These are phyloP conservation scores for Candida tammaniensis DNA, from an alignment of 805 yeast species.

Conservation along the genomic window DNA sequence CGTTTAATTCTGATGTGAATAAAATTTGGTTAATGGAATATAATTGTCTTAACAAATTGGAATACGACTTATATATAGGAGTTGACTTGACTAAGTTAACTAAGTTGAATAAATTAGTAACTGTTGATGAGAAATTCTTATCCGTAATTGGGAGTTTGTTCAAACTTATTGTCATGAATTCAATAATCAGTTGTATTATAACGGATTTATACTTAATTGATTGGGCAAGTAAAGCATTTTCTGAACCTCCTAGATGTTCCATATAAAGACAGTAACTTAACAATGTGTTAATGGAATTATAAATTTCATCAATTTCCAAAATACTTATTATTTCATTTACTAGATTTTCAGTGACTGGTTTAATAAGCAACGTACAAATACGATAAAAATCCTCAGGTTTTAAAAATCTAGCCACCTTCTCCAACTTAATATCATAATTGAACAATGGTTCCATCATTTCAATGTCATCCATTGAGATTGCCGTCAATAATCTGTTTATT, in stretches of 20 bases:
- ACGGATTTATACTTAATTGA: conserved; percentile 30
- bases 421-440: conserved; percentile 21
- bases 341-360: conserved; percentile 19
- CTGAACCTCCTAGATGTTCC: conserved; percentile 25
- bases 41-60: conserved; percentile 24
- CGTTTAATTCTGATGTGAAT: conserved; percentile 25
- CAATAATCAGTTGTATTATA: conserved; percentile 25
- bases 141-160: conserved; percentile 35
- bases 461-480: conserved; percentile 30
- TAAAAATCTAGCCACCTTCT: conserved; percentile 24
- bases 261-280: conserved; percentile 30
- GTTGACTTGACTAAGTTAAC: conserved; percentile 32
- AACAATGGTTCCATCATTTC: conserved; percentile 30
- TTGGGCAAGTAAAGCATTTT: conserved; percentile 34
- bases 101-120: conserved; percentile 27
- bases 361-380: conserved; percentile 22
- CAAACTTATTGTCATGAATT: conserved; percentile 23
- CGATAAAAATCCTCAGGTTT: conserved; percentile 35
- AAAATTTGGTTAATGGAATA: conserved; percentile 26
- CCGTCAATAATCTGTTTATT: conserved; percentile 19
- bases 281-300: conserved; percentile 24
- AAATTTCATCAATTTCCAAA: conserved; percentile 26
- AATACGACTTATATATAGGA: conserved; percentile 20
- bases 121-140: conserved; percentile 23
- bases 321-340: conserved; percentile 21